Evolutionary conservation across 306 rosid species (phyloP).

Genomic region (Medicago truncatula): DNA sequence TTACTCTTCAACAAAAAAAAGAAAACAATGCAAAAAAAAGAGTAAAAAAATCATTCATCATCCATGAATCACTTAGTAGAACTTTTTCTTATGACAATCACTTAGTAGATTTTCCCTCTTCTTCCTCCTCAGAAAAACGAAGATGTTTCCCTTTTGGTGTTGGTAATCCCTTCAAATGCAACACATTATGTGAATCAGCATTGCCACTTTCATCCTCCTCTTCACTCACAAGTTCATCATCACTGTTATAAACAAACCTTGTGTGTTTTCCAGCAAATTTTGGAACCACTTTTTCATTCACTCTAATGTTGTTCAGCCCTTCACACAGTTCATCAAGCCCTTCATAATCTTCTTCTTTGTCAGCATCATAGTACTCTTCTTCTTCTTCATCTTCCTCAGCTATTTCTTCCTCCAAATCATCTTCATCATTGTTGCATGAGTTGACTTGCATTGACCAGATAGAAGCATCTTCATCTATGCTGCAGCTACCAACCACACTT

Average conservation of each 20-base stretch:
- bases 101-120: slow-evolving; percentile 16
- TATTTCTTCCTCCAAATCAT: slow-evolving; percentile 59
- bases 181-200: slow-evolving; percentile 44
- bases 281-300: slow-evolving; percentile 51
- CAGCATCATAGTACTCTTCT: slow-evolving; percentile 37
- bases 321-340: slow-evolving; percentile 67
- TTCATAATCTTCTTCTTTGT: slow-evolving; percentile 32
- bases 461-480: slow-evolving; percentile 65
- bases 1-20: not conserved
- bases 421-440: slow-evolving; percentile 60
- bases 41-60: not conserved
- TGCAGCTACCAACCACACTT: slow-evolving; percentile 14
- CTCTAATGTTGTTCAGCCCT: slow-evolving; percentile 60
- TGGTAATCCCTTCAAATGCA: slow-evolving; percentile 75
- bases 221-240: slow-evolving; percentile 69
- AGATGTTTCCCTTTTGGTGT: slow-evolving; percentile 83
- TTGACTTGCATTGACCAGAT: slow-evolving; percentile 85
- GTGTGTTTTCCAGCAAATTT: slow-evolving; percentile 76
- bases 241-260: slow-evolving; percentile 74
- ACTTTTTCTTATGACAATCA: not conserved
- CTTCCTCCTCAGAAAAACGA: slow-evolving; percentile 55
- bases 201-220: slow-evolving; percentile 43
- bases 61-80: not conserved
- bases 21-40: not conserved
- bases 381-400: slow-evolving; percentile 40